Evolutionary conservation across 208 protist species (phyloP), one percentile per base, ranked within the genome.

Genomic region (Blastocrithidia nonstop): DNA sequence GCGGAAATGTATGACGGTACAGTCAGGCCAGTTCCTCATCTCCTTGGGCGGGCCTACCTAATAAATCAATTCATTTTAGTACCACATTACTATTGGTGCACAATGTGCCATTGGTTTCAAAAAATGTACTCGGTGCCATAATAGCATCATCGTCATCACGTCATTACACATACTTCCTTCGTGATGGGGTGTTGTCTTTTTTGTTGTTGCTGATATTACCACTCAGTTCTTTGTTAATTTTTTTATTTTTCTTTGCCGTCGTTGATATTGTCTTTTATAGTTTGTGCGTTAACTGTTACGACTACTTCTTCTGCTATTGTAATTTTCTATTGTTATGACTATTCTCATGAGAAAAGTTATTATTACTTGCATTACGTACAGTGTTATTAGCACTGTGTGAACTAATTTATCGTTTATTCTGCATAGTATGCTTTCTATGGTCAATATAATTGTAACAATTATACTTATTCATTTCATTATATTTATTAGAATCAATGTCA

Each of bases 11-110:
- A 49, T 83, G 57, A 16, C 65, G 58, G 42, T 71, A 71, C 26
- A 89, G 55, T 58, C 62, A 74, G n/a, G 44, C 28, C 15, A 88
- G 43, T 23, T 88, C 67, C 37, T 49, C 43, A 40, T 68, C 56
- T 19, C 57, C 69, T 27, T 63, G 61, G 6, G 65, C 66, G 7
- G 68, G 61, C 15, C 55, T 47, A 0, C 62, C 70, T 3, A 33
- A 40, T 5, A 54, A 32, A 16, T 78, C 61, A 31, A 81, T 71
- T 49, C 56, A 56, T 45, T 81, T 71, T 48, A 72, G 54, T 9
- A 76, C 50, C 7, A 54, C 52, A 54, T 81, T 81, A 50, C 47
- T 67, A 45, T 35, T 56, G 44, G 57, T 39, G 44, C 67, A 50
- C 4, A 67, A 29, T 1, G 42, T 20, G 26, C 27, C 19, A 22